phyloP scores from a whole-genome alignment of 2,329 filamentous ascomycete species.

The Paracoccidioides brasiliensis region DNA sequence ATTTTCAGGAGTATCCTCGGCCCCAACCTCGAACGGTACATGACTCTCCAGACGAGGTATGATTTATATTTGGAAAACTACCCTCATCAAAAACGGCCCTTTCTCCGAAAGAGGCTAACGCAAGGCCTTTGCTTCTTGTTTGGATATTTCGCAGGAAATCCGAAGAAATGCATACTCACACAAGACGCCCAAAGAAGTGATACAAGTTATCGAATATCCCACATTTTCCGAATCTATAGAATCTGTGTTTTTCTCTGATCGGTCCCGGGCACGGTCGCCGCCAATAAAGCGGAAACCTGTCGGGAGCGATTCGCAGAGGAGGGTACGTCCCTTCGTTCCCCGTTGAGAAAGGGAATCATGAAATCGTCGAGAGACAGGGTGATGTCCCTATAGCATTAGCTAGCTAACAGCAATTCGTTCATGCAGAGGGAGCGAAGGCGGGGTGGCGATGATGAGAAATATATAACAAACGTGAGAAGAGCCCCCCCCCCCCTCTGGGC shows the following conservation, averaged over 20 bases:
- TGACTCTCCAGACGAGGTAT: not conserved
- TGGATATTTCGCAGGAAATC: not conserved
- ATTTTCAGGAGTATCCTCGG: not conserved
- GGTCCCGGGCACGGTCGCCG: not conserved
- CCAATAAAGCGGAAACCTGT: constrained; percentile 1
- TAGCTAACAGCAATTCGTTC: not conserved
- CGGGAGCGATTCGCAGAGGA: not conserved
- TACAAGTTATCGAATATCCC: not conserved
- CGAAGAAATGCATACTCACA: not conserved
- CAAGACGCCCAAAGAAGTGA: not conserved
- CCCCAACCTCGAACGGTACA: not conserved
- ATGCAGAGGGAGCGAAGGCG: not conserved
- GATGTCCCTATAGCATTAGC: not conserved
- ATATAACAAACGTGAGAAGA: not conserved
- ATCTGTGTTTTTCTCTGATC: not conserved
- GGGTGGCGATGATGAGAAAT: not conserved
- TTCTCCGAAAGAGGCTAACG: not conserved
- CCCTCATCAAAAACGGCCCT: not conserved
- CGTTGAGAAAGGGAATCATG: not conserved
- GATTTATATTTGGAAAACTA: too few species aligned
- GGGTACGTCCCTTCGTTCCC: not conserved
- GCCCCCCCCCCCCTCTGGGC: too few species aligned
- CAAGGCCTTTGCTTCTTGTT: not conserved
- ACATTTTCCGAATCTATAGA: not conserved
- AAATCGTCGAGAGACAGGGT: not conserved